Evolutionary conservation across 2,329 filamentous ascomycete genomes (phyloP), one percentile per base, ranked within the genome.

Genomic region (Neofusicoccum ribis): DNA sequence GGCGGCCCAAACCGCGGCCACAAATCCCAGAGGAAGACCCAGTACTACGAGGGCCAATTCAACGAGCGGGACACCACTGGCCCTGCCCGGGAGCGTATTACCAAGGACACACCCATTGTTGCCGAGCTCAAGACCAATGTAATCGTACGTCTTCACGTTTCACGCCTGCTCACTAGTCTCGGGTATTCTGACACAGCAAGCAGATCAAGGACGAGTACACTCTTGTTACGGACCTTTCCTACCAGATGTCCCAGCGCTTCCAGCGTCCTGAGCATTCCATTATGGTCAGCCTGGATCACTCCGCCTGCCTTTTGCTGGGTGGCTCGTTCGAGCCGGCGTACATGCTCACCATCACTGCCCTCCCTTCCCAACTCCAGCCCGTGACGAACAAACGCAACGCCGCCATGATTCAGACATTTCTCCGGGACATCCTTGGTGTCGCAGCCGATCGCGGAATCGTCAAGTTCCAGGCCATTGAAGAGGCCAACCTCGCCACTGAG

Each of bases 331-430:
- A 93, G 59, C 90, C 91, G 3, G 91, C 91, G 20, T 97, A 97
- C 73, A 85, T 89, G 66, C 82, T 96, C 72, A 89, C 87, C 39
- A 85, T 97, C 66, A 89, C 85, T 41, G 88, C 91, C 0, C 82
- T 95, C 9, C 84, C 90, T 1, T 83, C 83, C 11, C 85, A 91
- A 68, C 80, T 95, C 65, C 88, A 89, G 67, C 86, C 91, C 0
- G 85, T 88, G 3, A 91, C 87, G 61, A 97, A 97, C 79, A 90
- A 91, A 74, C 87, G 92, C 68, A 95, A 94, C 75, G 88, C 91
- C 0, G 83, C 85, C n/a, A 79, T 96, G 17, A 85, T 96, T 3
- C 91, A 95, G 73, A 83, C 82, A n/a, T 89, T 91, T 74, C 85
- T 97, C 76, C 83, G 88, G 14, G 89, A 92, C 27, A 83, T 88